phyloP scores from a whole-genome alignment of 2,329 filamentous ascomycete species.

The Aspergillus flavus region DNA sequence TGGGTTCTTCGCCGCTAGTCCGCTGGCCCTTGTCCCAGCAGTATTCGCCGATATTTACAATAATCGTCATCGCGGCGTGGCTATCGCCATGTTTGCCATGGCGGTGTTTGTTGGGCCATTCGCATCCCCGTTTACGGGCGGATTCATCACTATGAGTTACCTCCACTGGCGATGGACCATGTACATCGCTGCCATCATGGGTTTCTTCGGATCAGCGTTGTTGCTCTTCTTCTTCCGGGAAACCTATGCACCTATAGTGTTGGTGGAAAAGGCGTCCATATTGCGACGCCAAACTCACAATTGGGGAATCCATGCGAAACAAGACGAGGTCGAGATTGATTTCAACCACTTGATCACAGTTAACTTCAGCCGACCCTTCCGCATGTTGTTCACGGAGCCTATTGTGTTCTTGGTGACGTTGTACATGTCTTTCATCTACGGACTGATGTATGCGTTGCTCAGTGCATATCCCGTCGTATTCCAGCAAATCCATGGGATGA shows the following conservation, averaged over 20 bases:
- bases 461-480: constrained; percentile 34
- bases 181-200: constrained; percentile 57
- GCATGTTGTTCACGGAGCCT: constrained; percentile 44
- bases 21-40: constrained; percentile 47
- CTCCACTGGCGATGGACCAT: constrained; percentile 57
- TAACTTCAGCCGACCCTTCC: constrained; percentile 50
- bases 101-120: constrained; percentile 53
- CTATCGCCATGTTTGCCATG: constrained; percentile 53
- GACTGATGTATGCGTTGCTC: constrained; percentile 33
- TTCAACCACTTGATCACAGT: constrained; percentile 49
- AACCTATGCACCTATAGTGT: constrained; percentile 52
- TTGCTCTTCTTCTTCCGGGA: constrained; percentile 52
- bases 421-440: constrained; percentile 36
- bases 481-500: constrained; percentile 29
- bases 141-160: constrained; percentile 52
- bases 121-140: constrained; percentile 53
- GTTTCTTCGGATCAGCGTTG: constrained; percentile 45
- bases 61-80: constrained; percentile 44
- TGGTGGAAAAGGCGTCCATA: constrained; percentile 45
- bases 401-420: constrained; percentile 38
- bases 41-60: constrained; percentile 53
- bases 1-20: constrained; percentile 48
- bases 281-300: constrained; percentile 57
- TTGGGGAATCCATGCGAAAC: constrained; percentile 61
- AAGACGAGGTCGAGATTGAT: constrained; percentile 55